A percentile compares a stretch with the other conserved stretches of the same genome.
Conservation (phyloP, 1,284 basidiomycete genomes). For the Ustilago esculenta region DNA sequence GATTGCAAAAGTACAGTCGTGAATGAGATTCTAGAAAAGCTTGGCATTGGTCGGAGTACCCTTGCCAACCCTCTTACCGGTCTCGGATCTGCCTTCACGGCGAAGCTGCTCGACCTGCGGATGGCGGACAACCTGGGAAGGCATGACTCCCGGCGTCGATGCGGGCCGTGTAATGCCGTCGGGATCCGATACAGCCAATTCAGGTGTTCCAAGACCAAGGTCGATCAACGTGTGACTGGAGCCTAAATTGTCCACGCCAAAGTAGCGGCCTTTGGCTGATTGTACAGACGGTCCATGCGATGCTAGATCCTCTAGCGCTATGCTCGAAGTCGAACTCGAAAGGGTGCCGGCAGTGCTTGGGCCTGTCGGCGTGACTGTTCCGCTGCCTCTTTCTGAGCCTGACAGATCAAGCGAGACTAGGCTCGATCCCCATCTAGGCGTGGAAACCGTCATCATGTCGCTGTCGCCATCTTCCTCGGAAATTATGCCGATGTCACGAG, state of each 20-base stretch:
- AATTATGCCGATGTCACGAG: constrained; percentile 19
- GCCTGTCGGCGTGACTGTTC: constrained; percentile 29
- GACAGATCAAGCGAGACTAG: constrained; percentile 29
- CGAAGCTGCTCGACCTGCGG: constrained; percentile 45
- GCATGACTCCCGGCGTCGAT: constrained; percentile 34
- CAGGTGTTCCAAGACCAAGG: constrained; percentile 25
- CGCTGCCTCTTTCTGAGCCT: constrained; percentile 24
- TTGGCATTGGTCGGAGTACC: constrained; percentile 45
- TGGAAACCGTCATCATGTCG: constrained; percentile 26
- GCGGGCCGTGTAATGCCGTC: constrained; percentile 37
- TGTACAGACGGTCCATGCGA: background rate
- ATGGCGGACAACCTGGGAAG: constrained; percentile 35
- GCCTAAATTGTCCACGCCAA: constrained; percentile 12
- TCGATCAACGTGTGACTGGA: constrained; percentile 36
- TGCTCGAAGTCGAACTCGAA: constrained; percentile 6
- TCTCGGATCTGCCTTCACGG: constrained; percentile 33
- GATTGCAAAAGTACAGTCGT: constrained; percentile 17
- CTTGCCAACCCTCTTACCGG: constrained; percentile 41
- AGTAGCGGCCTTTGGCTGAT: constrained; percentile 28
- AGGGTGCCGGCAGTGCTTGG: constrained; percentile 2
- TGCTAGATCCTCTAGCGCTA: constrained; percentile 26
- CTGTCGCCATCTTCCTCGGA: constrained; percentile 27
- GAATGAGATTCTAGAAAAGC: constrained; percentile 13
- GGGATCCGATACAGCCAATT: constrained; percentile 28
- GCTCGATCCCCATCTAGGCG: constrained; percentile 21